phyloP scores from a whole-genome alignment of 2,329 filamentous ascomycete genomes.

The Cephalotrichum gorgonifer region DNA sequence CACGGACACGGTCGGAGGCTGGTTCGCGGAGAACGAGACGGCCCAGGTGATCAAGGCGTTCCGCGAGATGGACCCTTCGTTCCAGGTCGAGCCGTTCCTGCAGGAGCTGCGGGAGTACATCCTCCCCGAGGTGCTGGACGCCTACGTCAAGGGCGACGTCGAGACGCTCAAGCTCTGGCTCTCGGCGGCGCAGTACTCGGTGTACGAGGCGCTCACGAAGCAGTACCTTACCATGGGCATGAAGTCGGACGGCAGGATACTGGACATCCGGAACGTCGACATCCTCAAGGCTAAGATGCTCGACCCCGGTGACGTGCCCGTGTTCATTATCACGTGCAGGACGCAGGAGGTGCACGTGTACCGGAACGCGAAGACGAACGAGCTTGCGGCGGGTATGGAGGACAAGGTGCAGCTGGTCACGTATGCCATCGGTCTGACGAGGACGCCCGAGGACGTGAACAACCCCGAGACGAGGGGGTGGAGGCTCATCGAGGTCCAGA shows the following conservation, averaged over 20 bases:
- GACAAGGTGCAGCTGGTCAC: constrained; percentile 97
- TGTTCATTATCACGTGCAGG: constrained; percentile 93
- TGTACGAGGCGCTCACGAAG: constrained; percentile 93
- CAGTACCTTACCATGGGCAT: constrained; percentile 91
- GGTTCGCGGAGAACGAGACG: constrained; percentile 98
- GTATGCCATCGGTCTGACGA: constrained; percentile 92
- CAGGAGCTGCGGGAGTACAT: constrained; percentile 97
- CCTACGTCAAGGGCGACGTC: constrained; percentile 92
- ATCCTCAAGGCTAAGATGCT: constrained; percentile 71
- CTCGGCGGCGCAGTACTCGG: constrained; percentile 88
- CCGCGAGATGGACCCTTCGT: constrained; percentile 86
- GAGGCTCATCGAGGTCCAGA: constrained; percentile 97
- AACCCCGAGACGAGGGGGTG: constrained; percentile 95
- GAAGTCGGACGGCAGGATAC: constrained; percentile 87
- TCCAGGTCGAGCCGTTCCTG: constrained; percentile 91
- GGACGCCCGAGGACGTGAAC: constrained; percentile 88
- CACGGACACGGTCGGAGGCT: constrained; percentile 83
- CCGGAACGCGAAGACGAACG: constrained; percentile 76
- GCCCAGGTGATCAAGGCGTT: constrained; percentile 98
- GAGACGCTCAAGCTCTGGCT: constrained; percentile 91
- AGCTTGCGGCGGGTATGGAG: constrained; percentile 94
- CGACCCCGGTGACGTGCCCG: constrained; percentile 78
- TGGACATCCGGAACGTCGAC: constrained; percentile 92
- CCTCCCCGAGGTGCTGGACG: constrained; percentile 89
- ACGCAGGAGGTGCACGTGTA: constrained; percentile 98